A percentile compares a stretch with the other conserved stretches of the same genome.
Evolutionary conservation across 2,329 filamentous ascomycete genomes (phyloP).

Genomic region (Fusarium sacchari): DNA sequence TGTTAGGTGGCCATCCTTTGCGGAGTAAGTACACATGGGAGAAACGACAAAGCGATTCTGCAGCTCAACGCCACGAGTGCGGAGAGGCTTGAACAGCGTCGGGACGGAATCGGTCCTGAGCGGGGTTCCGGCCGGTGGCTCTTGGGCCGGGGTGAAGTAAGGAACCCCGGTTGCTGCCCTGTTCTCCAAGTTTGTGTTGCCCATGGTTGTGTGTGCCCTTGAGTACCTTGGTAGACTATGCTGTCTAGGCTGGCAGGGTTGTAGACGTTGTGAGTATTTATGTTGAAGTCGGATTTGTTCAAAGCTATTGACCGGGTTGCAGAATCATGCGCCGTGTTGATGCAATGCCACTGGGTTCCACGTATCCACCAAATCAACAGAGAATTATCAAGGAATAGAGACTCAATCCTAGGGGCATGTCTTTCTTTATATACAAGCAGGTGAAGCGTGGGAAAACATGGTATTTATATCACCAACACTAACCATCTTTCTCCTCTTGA

Average conservation of each 20-base stretch:
- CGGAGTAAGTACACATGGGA: slow-evolving; percentile 71
- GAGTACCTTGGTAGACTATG: neutral
- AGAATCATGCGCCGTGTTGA: slow-evolving; percentile 3
- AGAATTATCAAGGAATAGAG: neutral
- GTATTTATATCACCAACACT: neutral
- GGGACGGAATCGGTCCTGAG: slow-evolving; percentile 54
- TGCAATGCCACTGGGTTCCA: neutral
- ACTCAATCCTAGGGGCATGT: neutral
- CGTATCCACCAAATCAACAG: neutral
- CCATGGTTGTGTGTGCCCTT: slow-evolving; percentile 18
- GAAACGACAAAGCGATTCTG: slow-evolving; percentile 67
- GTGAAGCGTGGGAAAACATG: neutral
- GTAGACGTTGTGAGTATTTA: slow-evolving; percentile 9
- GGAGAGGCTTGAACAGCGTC: slow-evolving; percentile 66
- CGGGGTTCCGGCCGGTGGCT: slow-evolving; percentile 61
- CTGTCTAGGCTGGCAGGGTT: neutral
- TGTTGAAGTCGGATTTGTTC: neutral
- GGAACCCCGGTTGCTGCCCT: slow-evolving; percentile 57
- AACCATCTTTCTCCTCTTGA: neutral
- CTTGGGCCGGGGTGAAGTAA: slow-evolving; percentile 66
- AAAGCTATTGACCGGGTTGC: neutral
- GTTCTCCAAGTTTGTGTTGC: slow-evolving; percentile 41
- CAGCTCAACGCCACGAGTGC: slow-evolving; percentile 62
- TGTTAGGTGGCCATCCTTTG: slow-evolving; percentile 73
- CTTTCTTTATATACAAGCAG: neutral